Base-by-base conservation (phyloP, 164 flowering plant genomes). In the Annona squamosa region DNA sequence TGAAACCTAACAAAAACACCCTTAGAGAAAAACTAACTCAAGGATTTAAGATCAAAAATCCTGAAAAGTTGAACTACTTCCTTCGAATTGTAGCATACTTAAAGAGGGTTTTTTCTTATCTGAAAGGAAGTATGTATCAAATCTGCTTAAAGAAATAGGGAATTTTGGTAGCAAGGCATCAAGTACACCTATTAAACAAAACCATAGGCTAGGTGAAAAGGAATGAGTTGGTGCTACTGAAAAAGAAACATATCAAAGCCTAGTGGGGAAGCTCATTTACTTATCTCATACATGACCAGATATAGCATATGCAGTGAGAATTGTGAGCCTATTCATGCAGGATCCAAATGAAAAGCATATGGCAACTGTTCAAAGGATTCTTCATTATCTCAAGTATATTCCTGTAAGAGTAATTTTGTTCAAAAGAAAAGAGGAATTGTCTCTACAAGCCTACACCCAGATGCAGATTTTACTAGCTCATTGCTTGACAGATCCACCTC, bases 301-400 rank as follows among this genome's bases (percentile, higher is more conserved):
- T 67, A 67, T 67, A 10, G 9, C 2, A 9, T 67, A 7, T 12
- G 45, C 9, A 37, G 70, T 67, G 9, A 67, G 43, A 10, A 44
- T 37, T 37, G 46, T 41, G 45, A 9, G n/a, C 7, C 52, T 37
- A 42, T 67, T 67, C 43, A 67, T 67, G 70, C 70, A 44, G 42
- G 70, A 44, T 67, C 70, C 70, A 10, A 67, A 4, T 37, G n/a
- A 67, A 44, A 67, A 16, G 3, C 70, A 67, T 9, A 67, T 67
- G 70, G n/a, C 17, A 1, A 42, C 46, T 41, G 2, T 67, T n/a
- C 37, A 67, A 45, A 9, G 70, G 9, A 67, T 44, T 16, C 17
- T 67, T 9, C 19, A 46, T 12, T 12, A 19, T 44, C n/a, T 67
- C 2, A 67, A 67, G 42, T 44, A 1, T 37, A 19, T 16, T 66